These are phyloP conservation scores for Mimosa pudica DNA, from an alignment of 306 rosid genomes.

Conservation along the genomic window DNA sequence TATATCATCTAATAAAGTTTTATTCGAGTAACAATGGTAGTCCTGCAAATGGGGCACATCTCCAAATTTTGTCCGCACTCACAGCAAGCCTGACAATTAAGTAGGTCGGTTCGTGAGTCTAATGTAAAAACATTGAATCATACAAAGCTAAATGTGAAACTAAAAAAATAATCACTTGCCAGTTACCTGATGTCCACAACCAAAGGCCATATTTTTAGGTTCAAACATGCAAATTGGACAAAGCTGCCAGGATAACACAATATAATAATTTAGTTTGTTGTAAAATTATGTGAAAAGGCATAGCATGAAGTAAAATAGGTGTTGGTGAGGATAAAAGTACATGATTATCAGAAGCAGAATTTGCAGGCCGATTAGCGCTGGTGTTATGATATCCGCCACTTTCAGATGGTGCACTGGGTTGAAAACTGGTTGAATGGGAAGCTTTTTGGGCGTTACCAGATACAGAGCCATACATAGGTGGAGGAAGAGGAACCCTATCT, in stretches of 20 bases:
- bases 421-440: constrained; percentile 50
- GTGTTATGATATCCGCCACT: constrained; percentile 33
- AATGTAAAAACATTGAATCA: constrained; percentile 6
- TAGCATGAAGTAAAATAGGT: not conserved
- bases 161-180: constrained; percentile 16
- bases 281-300: not conserved
- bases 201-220: constrained; percentile 87
- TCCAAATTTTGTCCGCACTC: constrained; percentile 81
- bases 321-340: constrained; percentile 43
- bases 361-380: constrained; percentile 40
- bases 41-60: constrained; percentile 86
- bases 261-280: constrained; percentile 13
- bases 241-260: constrained; percentile 48
- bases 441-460: constrained; percentile 52
- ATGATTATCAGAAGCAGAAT: constrained; percentile 65
- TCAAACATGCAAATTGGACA: constrained; percentile 78
- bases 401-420: constrained; percentile 62
- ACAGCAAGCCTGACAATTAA: constrained; percentile 78
- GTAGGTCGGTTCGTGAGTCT: not conserved
- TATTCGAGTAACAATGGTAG: constrained; percentile 65
- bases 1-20: constrained; percentile 63
- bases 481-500: constrained; percentile 85
- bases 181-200: constrained; percentile 93
- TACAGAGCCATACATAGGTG: constrained; percentile 74
- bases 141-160: constrained; percentile 4